Base-by-base conservation (phyloP, 2,329 filamentous ascomycete genomes). In the Dothideomycetes sp. region DNA sequence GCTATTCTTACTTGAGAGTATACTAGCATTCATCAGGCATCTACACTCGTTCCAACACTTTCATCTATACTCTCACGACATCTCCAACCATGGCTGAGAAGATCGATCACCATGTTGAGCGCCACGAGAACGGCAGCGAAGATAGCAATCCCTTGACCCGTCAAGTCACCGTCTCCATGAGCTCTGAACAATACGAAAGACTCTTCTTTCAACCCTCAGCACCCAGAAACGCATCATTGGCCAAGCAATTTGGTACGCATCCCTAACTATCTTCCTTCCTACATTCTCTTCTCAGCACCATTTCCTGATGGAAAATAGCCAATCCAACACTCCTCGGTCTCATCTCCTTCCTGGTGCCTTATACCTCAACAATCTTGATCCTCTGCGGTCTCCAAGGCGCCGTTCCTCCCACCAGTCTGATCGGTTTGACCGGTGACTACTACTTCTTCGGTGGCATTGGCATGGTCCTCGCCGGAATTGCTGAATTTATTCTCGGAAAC, bases 281-380 rank as follows among this genome's bases (percentile, higher is more conserved):
- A n/a, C n/a, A n/a, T n/a, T n/a, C 28, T 9, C 12, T 12, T 12
- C n/a, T 15, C 11, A 18, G 2, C 22, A 29, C 2, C n/a, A 19
- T 17, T 7, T 2, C 25, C 23, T 3, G 34, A 8, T 31, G 7
- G 8, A 7, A 12, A 9, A 13, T 23, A 50, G 45, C 40, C 31
- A 55, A 55, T 39, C 53, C 53, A 13, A 52, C 50, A 11, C 42
- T 55, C 11, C 47, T 55, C 16, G 53, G 53, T n/a, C 44, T 54
- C 12, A 28, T 54, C 9, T 45, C 51, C 16, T 55, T 55, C 33
- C 45, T 56, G 4, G 46, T 55, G 8, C 51, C 52, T 4, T 56
- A 51, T 37, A 50, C 51, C 8, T 50, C 54, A 4, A 54, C 53
- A 3, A 45, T 56, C 17, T 38, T 56, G 23, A 50, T 40, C 13